These are phyloP conservation scores for Escovopsis sp. DNA, from an alignment of 2,329 filamentous ascomycete genomes.

Conservation along the genomic window DNA sequence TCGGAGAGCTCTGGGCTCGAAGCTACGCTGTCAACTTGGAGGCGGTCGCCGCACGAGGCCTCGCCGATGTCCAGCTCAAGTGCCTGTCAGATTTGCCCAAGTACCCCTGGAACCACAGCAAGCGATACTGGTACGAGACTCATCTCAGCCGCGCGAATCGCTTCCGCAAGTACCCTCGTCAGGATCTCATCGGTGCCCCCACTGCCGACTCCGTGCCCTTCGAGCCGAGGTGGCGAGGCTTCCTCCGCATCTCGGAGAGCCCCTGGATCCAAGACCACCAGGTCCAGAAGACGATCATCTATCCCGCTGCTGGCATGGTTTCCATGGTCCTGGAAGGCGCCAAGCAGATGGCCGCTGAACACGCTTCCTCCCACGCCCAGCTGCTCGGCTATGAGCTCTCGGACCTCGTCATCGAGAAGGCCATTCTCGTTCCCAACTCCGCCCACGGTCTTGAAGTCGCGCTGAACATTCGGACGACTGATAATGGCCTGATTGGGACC, in stretches of 20 bases:
- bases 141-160: conserved; percentile 29
- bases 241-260: conserved; percentile 32
- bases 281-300: conserved; percentile 34
- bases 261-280: conserved; percentile 39
- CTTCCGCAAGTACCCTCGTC: conserved; percentile 28
- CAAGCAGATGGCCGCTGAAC: conserved; percentile 21
- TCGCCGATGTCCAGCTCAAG: conserved; percentile 9
- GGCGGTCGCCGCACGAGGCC: conserved; percentile 12
- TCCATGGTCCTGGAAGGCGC: conserved; percentile 34
- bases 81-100: conserved; percentile 32
- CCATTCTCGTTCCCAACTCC: conserved; percentile 34
- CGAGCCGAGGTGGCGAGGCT: conserved; percentile 34
- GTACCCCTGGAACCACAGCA: conserved; percentile 41
- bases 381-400: conserved; percentile 27
- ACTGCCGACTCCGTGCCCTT: conserved; percentile 29
- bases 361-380: conserved; percentile 7
- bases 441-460: conserved; percentile 34
- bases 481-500: not conserved
- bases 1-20: conserved; percentile 24
- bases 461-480: conserved; percentile 25
- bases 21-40: conserved; percentile 20
- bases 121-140: conserved; percentile 39
- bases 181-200: conserved; percentile 36
- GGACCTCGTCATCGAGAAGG: conserved; percentile 32
- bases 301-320: conserved; percentile 35